Base-by-base conservation (phyloP, 2,329 filamentous ascomycete genomes). In the Aspergillus sp. region DNA sequence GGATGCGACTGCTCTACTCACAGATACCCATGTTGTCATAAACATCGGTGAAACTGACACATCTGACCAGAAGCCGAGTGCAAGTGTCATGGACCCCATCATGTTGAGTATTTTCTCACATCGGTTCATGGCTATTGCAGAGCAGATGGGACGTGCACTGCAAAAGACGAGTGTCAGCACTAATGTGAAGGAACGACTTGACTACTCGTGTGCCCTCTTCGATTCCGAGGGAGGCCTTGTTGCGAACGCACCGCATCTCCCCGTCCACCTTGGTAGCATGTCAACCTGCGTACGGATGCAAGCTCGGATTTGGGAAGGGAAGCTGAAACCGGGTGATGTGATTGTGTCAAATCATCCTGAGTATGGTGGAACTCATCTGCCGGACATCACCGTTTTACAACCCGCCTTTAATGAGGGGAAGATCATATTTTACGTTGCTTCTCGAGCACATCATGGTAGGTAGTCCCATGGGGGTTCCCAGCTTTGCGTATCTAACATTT, bases 61-160 rank as follows among this genome's bases (percentile, higher is more conserved):
- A 30, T 30, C 8, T 30, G 26, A 30, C 9, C 54, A 50, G 42
- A 40, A n/a, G 5, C 68, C 79, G 36, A 73, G 72, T 45, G 71
- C 60, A 13, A 78, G 77, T 41, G 80, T 84, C 51, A 84, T 89
- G 0, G 87, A 92, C 65, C 88, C 88, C 0, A 88, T 92, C 59
- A 80, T 89, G 73, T 79, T 93, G 2, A 87, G 84, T 63, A 88
- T 93, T 52, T 92, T 93, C 59, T 87, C 86, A 1, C 88, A 92
- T 66, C 81, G 89, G 7, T 93, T 93, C 71, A 93, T 92, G 88
- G 85, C 86, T 6, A 90, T 92, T 60, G 89, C 89, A 1, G 89
- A 93, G 70, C 88, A 92, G 65, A 92, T 93, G 89, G 88, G 89
- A 1, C 77, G 87, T 50, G 85, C 87, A 11, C 72, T 92, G 14